Percentiles rank a stretch among this genome's conserved stretches.
Evolutionary conservation across 1,284 basidiomycete genomes (phyloP).

Genomic region (Inonotus obliquus): DNA sequence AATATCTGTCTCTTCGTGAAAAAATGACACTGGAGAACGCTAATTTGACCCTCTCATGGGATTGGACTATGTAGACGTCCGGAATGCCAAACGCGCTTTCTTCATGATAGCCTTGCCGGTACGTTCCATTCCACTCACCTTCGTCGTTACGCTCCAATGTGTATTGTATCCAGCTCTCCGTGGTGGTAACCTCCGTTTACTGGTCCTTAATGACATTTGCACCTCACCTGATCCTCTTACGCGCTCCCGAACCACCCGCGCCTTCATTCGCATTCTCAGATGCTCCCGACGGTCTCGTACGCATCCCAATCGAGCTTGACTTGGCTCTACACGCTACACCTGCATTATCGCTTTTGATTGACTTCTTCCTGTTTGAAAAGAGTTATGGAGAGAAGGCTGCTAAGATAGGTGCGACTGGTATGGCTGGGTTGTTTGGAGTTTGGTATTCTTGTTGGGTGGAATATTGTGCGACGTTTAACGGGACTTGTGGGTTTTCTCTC

Average conservation of each 20-base stretch:
- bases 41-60: background rate
- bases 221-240: constrained; percentile 49
- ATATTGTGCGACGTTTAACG: constrained; percentile 57
- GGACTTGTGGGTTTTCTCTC: constrained; percentile 46
- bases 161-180: constrained; percentile 44
- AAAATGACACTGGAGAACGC: background rate
- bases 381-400: constrained; percentile 50
- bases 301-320: constrained; percentile 61
- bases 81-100: constrained; percentile 46
- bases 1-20: background rate
- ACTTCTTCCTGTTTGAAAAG: constrained; percentile 67
- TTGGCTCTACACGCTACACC: constrained; percentile 66
- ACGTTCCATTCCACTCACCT: constrained; percentile 9
- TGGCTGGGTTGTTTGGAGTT: constrained; percentile 39
- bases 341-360: constrained; percentile 51
- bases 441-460: constrained; percentile 69
- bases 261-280: constrained; percentile 32
- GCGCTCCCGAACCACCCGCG: constrained; percentile 31
- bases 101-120: constrained; percentile 62
- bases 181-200: constrained; percentile 70
- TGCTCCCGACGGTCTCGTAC: constrained; percentile 33
- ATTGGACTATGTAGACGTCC: constrained; percentile 41
- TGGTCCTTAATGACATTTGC: constrained; percentile 55
- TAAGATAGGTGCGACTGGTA: constrained; percentile 39
- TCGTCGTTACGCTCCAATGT: background rate